Conservation (phyloP, 345 rosid genomes). For the Linum lewisii region DNA sequence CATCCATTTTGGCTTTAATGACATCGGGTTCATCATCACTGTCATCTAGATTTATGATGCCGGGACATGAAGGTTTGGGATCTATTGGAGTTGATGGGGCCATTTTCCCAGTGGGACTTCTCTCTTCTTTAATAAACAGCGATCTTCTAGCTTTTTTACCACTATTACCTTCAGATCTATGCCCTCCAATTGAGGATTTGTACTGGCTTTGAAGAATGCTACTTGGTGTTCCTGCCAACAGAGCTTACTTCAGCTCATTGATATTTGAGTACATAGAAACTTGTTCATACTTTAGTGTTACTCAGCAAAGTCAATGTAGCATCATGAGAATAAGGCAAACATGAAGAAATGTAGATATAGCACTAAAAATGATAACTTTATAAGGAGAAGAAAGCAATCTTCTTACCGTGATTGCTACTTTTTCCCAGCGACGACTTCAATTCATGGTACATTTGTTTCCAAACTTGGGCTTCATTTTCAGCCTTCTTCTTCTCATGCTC, state of each 20-base stretch:
- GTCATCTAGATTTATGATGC: slow-evolving; percentile 37
- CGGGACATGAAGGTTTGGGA: slow-evolving; percentile 10
- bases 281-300: no score
- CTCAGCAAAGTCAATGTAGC: background rate
- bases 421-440: slow-evolving; percentile 21
- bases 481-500: slow-evolving; percentile 41
- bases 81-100: slow-evolving; percentile 38
- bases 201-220: slow-evolving; percentile 22
- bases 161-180: slow-evolving; percentile 7
- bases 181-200: slow-evolving; percentile 12
- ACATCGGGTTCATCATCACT: slow-evolving; percentile 35
- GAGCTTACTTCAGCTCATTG: background rate
- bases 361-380: no score
- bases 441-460: slow-evolving; percentile 47
- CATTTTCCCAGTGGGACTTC: slow-evolving; percentile 22
- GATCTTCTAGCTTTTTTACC: slow-evolving; percentile 25
- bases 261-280: no score
- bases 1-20: no score
- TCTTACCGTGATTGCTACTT: slow-evolving; percentile 1
- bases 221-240: slow-evolving; percentile 28
- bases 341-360: no score
- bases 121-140: slow-evolving; percentile 39
- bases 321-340: background rate
- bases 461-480: slow-evolving; percentile 32
- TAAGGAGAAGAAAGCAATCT: slow-evolving; percentile 11